Evolutionary conservation across 768 basidiomycete genomes (phyloP).

Genomic region (Naganishia friedmannii): DNA sequence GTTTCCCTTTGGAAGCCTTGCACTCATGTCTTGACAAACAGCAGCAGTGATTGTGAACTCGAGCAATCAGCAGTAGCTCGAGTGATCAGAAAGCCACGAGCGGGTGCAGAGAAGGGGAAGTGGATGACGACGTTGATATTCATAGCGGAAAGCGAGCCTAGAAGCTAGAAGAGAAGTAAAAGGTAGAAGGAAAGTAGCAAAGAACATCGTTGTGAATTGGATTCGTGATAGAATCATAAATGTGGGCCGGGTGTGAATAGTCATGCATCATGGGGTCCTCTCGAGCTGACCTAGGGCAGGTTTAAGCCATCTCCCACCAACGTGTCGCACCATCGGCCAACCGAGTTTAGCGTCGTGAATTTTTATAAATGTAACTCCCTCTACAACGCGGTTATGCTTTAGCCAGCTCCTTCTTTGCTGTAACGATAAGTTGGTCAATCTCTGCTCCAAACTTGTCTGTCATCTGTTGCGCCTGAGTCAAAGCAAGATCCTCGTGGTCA

Average conservation of each 20-base stretch:
- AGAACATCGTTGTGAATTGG: background rate
- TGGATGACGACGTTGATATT: background rate
- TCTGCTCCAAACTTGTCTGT: slow-evolving; percentile 43
- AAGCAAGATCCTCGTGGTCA: background rate
- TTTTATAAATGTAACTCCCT: no score
- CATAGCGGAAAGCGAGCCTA: background rate
- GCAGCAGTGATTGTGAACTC: background rate
- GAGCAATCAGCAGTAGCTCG: background rate
- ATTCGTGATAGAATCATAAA: slow-evolving; percentile 23
- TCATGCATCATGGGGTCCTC: slow-evolving; percentile 19
- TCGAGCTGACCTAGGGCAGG: no score
- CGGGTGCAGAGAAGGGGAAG: background rate
- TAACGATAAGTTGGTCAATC: slow-evolving; percentile 42
- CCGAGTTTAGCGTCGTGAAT: no score
- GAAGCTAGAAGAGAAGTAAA: slow-evolving; percentile 12
- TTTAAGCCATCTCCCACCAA: no score
- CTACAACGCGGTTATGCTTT: slow-evolving; percentile 37
- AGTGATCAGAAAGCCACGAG: background rate
- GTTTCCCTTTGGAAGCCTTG: background rate
- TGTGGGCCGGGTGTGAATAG: slow-evolving; percentile 1
- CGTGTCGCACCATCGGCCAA: no score
- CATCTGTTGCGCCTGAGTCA: slow-evolving; percentile 40
- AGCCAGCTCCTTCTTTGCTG: slow-evolving; percentile 52
- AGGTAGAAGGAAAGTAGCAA: background rate
- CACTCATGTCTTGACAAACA: background rate